A percentile compares a stretch with the other conserved stretches of the same genome.
phyloP scores from a whole-genome alignment of 2,329 filamentous ascomycete species.

The Aspergillus ruber region DNA sequence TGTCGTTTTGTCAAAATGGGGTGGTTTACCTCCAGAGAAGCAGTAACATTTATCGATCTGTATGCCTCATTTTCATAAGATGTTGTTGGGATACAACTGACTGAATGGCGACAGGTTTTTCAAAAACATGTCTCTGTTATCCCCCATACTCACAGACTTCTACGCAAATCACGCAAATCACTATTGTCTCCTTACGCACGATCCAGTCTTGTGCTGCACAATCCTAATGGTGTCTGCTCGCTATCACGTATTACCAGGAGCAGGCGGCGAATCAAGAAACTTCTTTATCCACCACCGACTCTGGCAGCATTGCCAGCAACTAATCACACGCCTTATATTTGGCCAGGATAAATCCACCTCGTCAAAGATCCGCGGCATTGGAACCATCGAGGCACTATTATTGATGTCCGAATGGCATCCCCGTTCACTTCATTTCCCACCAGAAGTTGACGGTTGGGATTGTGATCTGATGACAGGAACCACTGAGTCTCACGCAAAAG shows the following conservation, averaged over 20 bases:
- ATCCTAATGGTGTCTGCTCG: slow-evolving; percentile 52
- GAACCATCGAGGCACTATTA: slow-evolving; percentile 49
- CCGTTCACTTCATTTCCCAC: slow-evolving; percentile 49
- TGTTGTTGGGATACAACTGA: neutral
- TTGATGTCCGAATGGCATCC: slow-evolving; percentile 54
- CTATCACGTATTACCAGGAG: slow-evolving; percentile 40
- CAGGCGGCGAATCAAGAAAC: slow-evolving; percentile 42
- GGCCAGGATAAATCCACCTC: slow-evolving; percentile 49
- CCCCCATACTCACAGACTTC: slow-evolving; percentile 46
- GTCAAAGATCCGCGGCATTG: slow-evolving; percentile 44
- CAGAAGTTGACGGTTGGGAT: slow-evolving; percentile 50
- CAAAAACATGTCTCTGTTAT: slow-evolving; percentile 46
- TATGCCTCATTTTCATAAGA: slow-evolving; percentile 16
- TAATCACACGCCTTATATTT: slow-evolving; percentile 49
- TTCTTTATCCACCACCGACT: slow-evolving; percentile 50
- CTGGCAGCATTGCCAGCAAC: slow-evolving; percentile 50
- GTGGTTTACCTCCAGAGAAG: slow-evolving; percentile 51
- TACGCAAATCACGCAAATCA: slow-evolving; percentile 47
- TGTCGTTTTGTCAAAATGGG: slow-evolving; percentile 52
- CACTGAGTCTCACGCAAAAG: slow-evolving; percentile 24
- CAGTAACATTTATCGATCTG: slow-evolving; percentile 48
- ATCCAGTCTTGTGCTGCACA: slow-evolving; percentile 48
- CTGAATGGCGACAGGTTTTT: slow-evolving; percentile 34
- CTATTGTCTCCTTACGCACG: slow-evolving; percentile 42
- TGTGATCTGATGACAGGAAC: slow-evolving; percentile 44